Evolutionary conservation across 192 early-diverging fungal genomes (phyloP).

Genomic region (Linnemannia exigua): DNA sequence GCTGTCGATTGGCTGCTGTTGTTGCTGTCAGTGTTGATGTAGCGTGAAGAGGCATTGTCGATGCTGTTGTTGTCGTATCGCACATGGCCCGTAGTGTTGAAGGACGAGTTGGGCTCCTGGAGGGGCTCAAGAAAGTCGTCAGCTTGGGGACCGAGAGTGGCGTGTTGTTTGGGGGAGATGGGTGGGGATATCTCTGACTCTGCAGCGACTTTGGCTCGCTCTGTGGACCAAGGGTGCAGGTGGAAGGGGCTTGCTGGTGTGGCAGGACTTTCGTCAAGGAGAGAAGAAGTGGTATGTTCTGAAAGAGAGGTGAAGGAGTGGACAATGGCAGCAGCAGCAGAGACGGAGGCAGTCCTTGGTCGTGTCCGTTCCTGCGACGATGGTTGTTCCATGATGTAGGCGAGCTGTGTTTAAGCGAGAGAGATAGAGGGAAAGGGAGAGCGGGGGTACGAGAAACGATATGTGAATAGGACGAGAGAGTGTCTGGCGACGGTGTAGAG

Average conservation of each 20-base stretch:
- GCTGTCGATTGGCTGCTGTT: conserved; percentile 19
- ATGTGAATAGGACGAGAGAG: background rate
- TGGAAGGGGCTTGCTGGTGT: conserved; percentile 28
- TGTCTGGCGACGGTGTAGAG: conserved; percentile 5
- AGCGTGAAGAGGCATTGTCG: background rate
- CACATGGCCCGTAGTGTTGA: background rate
- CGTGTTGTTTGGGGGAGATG: conserved; percentile 49
- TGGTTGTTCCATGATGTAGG: background rate
- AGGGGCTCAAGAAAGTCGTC: conserved; percentile 43
- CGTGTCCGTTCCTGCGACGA: conserved; percentile 10
- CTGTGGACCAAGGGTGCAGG: conserved; percentile 44
- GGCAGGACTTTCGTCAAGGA: background rate
- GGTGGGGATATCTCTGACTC: conserved; percentile 47
- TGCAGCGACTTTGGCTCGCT: conserved; percentile 49
- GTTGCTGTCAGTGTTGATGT: background rate
- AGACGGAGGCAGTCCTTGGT: conserved; percentile 27
- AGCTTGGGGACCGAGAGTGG: conserved; percentile 2
- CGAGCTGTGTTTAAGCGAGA: background rate
- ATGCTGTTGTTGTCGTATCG: background rate
- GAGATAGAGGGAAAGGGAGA: background rate
- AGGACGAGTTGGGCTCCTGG: conserved; percentile 31
- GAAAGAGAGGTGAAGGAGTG: background rate
- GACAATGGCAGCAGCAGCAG: conserved; percentile 29
- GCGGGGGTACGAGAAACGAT: background rate
- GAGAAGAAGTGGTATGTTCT: background rate